Conservation (phyloP, 345 rosid genomes). For the Crucihimalaya himalaica region DNA sequence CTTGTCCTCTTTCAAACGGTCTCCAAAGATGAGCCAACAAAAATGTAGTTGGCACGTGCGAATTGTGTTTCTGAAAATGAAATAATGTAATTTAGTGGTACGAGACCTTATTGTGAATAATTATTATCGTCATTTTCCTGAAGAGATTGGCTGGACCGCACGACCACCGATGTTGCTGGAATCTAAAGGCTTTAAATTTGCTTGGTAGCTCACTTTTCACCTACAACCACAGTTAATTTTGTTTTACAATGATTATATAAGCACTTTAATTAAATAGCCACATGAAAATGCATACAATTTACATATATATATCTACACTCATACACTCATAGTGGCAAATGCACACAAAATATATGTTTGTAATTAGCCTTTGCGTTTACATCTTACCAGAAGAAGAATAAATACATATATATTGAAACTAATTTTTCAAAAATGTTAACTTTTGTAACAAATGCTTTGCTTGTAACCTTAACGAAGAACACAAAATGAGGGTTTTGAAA, state of each 20-base stretch:
- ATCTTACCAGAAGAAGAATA: background rate
- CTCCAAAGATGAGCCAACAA: background rate
- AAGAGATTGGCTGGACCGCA: constrained; percentile 68
- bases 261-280: background rate
- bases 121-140: constrained; percentile 52
- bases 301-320: too few relatives aligned
- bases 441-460: background rate
- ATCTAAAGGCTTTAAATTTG: constrained; percentile 28
- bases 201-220: constrained; percentile 45
- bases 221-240: constrained; percentile 27
- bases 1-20: background rate
- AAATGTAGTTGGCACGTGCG: background rate
- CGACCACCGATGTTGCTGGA: constrained; percentile 60
- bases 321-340: background rate
- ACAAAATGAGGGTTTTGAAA: background rate
- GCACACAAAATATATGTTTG: background rate
- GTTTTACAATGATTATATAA: background rate
- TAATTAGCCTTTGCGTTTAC: background rate
- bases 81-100: background rate
- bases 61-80: background rate
- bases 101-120: constrained; percentile 48
- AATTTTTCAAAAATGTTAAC: background rate
- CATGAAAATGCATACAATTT: background rate
- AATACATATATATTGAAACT: too few relatives aligned
- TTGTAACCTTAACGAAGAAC: background rate